Evolutionary conservation across 129 eudicot genomes (phyloP).

Genomic region (Mikania micrantha): DNA sequence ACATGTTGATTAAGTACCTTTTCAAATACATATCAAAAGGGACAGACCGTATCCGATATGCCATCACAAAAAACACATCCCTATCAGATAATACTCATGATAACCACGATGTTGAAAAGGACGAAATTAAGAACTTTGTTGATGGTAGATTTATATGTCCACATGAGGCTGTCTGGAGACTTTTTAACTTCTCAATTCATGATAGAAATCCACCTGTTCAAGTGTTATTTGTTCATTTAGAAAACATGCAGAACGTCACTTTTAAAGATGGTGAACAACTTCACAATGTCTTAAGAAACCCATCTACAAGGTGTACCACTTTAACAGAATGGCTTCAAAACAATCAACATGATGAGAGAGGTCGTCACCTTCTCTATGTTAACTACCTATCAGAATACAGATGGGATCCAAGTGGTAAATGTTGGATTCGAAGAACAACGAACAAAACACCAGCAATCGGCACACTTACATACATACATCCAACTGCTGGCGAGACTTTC

Average conservation of each 20-base stretch:
- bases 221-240: neutral
- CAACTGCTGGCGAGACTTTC: neutral
- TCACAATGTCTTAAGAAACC: neutral
- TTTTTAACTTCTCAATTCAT: neutral
- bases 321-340: neutral
- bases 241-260: neutral
- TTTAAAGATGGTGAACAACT: neutral
- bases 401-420: neutral
- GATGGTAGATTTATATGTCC: neutral
- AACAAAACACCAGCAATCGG: neutral
- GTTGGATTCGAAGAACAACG: neutral
- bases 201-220: neutral
- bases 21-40: neutral
- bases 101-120: too few relatives aligned
- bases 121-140: too few relatives aligned
- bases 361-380: neutral
- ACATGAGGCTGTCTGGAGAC: neutral
- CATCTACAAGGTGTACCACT: neutral
- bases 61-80: too few relatives aligned
- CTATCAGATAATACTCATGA: too few relatives aligned
- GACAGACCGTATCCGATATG: neutral
- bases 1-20: neutral
- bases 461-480: neutral
- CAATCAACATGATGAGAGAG: neutral
- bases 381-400: neutral